Evolutionary conservation across 1,139 yeast species (phyloP), one percentile per base, ranked within the genome.

Genomic region (Kodamaea arcana): DNA sequence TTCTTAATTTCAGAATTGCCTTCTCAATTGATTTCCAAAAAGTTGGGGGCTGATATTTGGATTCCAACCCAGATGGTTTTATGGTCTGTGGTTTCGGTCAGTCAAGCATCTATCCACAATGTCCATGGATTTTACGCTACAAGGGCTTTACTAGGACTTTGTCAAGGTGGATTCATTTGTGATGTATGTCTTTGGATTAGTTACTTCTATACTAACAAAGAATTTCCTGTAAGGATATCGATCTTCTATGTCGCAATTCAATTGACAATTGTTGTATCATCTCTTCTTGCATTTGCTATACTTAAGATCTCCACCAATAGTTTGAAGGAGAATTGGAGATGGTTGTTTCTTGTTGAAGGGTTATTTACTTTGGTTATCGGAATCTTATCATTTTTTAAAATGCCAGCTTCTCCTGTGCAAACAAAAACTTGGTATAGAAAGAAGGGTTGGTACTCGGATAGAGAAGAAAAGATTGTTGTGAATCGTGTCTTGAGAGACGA

Each of bases 321-420:
- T 27, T 61, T 69, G 2, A 47, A 58, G 41, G 59, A 55, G 24
- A 84, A 85, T 15, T 80, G 85, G 85, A 63, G 72, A 44, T 80
- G 81, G 80, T 56, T 82, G 16, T 82, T 81, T 47, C 50, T 82
- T 17, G 59, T 82, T 34, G 88, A 81, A 50, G 88, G 88, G 1
- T 37, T 69, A 2, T 50, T 78, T 35, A 79, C 87, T 1, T 54
- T 81, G 4, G 20, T 52, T 2, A 66, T 82, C 48, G 88, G 87
- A 0, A 33, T 80, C 26, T 50, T 61, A 14, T 62, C 79, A 1
- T 72, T 60, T 37, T 76, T 72, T 50, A 55, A 69, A 40, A 78
- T 82, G 83, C 82, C 79, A 22, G 77, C 83, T 3, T 69, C 77
- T 6, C 74, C 72, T 0, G 72, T 67, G 1, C 76, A 75, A 43